Conservation (phyloP, 2,329 filamentous ascomycete genomes). For the Rhinocladiella similis region DNA sequence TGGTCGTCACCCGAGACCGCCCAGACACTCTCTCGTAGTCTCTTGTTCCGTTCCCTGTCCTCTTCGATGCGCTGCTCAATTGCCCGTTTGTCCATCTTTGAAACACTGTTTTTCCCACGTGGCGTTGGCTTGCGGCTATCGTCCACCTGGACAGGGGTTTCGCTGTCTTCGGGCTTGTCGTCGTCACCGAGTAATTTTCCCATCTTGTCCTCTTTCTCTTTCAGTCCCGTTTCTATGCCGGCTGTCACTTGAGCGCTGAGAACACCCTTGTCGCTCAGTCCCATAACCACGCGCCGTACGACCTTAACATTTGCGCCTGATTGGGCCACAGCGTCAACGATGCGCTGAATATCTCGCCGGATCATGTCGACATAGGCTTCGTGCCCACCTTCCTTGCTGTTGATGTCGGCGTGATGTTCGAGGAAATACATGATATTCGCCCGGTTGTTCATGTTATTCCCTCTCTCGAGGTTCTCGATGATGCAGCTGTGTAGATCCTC, state of each 20-base stretch:
- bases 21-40: slow-evolving; percentile 90
- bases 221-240: slow-evolving; percentile 81
- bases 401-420: slow-evolving; percentile 88
- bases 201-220: slow-evolving; percentile 69
- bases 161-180: slow-evolving; percentile 36
- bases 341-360: slow-evolving; percentile 84
- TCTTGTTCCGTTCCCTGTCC: slow-evolving; percentile 91
- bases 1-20: slow-evolving; percentile 67
- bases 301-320: slow-evolving; percentile 92
- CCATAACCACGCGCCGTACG: slow-evolving; percentile 75
- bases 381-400: slow-evolving; percentile 68
- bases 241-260: slow-evolving; percentile 71
- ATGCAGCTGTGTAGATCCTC: slow-evolving; percentile 98
- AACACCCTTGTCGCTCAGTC: slow-evolving; percentile 69
- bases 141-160: slow-evolving; percentile 12
- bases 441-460: slow-evolving; percentile 89
- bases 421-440: slow-evolving; percentile 99
- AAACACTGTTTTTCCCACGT: slow-evolving; percentile 37
- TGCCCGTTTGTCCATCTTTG: slow-evolving; percentile 75
- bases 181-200: slow-evolving; percentile 56
- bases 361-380: slow-evolving; percentile 89
- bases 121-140: slow-evolving; percentile 32
- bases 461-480: slow-evolving; percentile 82
- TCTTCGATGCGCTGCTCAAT: slow-evolving; percentile 97
- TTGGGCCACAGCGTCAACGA: slow-evolving; percentile 89